Base-by-base conservation (phyloP, 306 rosid genomes). In the Lablab purpureus region DNA sequence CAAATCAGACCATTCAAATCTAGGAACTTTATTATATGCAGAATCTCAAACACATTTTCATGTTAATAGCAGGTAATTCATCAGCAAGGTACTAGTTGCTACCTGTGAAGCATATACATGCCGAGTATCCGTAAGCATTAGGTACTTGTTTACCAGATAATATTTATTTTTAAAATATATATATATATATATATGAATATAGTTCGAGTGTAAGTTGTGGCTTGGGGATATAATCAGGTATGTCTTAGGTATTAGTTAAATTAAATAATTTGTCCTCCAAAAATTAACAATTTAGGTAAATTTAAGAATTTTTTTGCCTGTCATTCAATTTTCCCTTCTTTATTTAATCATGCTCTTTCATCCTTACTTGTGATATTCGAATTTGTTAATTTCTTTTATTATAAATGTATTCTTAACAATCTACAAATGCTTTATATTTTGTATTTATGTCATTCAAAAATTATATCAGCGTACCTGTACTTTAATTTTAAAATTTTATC, bases 1-100 rank as follows among this genome's bases (percentile, higher is more conserved):
- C 75, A 84, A 65, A 36, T 67, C 58, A 73, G 28, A 80, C 69
- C 43, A 43, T 50, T 49, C 10, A 67, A 6, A 18, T 55, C 0
- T 30, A 21, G 19, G 23, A 63, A 43, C 25, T 54, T 74, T 46
- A 66, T 15, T 47, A 7, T 13, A 14, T 32, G 56, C 70, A 66
- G 27, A 62, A 73, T 46, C 23, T 18, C 36, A 34, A 56, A n/a
- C 60, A 56, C 25, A 27, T 72, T 22, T 27, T 23, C 46, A 4
- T 36, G 68, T 28, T 59, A 72, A 63, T 17, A 50, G 37, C 64
- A 52, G 27, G 36, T 10, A 75, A 37, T 76, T 76, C 50, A 37
- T 63, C 30, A 10, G 18, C 23, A 27, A 66, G 43, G 25, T 23
- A 37, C 18, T 56, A 75, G 58, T 71, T 80, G 28, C 32, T 45